These are phyloP conservation scores for Paraphoma sp. DNA, from an alignment of 2,329 filamentous ascomycete genomes.

Conservation along the genomic window DNA sequence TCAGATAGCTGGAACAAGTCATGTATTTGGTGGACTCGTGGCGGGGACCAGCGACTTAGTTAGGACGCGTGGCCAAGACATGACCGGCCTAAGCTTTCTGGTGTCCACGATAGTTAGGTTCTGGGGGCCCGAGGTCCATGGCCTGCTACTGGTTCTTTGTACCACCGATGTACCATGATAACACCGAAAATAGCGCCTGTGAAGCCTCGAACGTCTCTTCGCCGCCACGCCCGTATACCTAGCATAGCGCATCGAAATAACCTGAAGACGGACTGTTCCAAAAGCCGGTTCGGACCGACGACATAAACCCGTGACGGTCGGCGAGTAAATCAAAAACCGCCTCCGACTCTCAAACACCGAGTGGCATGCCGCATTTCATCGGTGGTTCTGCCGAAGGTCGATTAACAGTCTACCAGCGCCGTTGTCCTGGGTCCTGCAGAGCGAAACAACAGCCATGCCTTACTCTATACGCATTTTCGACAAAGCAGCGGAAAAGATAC, in stretches of 20 bases:
- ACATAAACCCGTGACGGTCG: not conserved
- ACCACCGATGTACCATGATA: not conserved
- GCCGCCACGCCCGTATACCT: not conserved
- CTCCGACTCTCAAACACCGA: not conserved
- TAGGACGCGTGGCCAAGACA: too few species aligned
- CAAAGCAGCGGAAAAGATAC: slow-evolving; percentile 9
- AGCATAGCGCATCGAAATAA: not conserved
- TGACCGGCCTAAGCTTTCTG: not conserved
- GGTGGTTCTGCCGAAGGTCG: not conserved
- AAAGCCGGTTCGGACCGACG: not conserved
- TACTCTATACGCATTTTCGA: slow-evolving; percentile 11
- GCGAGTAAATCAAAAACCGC: not conserved
- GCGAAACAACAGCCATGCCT: not conserved
- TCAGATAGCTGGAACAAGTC: not conserved
- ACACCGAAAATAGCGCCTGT: not conserved
- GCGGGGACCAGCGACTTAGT: too few species aligned
- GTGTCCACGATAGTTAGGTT: not conserved
- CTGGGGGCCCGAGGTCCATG: not conserved
- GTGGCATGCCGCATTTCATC: not conserved
- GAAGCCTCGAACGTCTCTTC: not conserved
- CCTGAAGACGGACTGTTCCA: not conserved
- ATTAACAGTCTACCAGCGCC: not conserved
- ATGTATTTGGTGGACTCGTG: too few species aligned
- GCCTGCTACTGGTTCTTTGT: not conserved
- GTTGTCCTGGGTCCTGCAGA: not conserved